These are phyloP conservation scores for Phytophthora citrophthora DNA, from an alignment of 352 stramenopile species.

Conservation along the genomic window DNA sequence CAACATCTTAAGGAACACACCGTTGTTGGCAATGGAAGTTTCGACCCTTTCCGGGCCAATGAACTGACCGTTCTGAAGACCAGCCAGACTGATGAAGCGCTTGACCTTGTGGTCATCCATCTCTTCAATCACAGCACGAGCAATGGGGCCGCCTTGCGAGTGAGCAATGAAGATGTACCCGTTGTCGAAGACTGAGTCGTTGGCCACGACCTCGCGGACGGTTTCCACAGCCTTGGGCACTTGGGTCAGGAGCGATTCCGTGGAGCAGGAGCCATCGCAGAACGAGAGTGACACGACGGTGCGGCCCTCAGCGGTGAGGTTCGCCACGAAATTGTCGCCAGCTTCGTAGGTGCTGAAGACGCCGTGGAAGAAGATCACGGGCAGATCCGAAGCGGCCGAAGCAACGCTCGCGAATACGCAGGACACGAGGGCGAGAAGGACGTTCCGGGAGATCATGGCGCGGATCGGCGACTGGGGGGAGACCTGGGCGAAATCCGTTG, in stretches of 20 bases:
- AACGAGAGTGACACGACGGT: slow-evolving; percentile 41
- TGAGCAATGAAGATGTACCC: slow-evolving; percentile 60
- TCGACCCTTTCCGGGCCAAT: slow-evolving; percentile 35
- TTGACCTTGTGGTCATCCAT: slow-evolving; percentile 60
- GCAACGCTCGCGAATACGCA: slow-evolving; percentile 5
- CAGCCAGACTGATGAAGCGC: slow-evolving; percentile 46
- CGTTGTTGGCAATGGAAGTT: slow-evolving; percentile 16
- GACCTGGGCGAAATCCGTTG: slow-evolving; percentile 28
- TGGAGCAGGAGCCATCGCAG: slow-evolving; percentile 36
- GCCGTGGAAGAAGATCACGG: slow-evolving; percentile 56
- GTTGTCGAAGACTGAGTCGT: slow-evolving; percentile 34
- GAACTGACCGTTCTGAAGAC: slow-evolving; percentile 56
- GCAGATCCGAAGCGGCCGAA: slow-evolving; percentile 22
- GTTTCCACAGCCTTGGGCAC: slow-evolving; percentile 40
- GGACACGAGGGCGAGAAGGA: slow-evolving; percentile 16
- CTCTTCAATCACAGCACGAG: slow-evolving; percentile 49
- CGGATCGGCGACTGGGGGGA: neutral
- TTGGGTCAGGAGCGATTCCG: slow-evolving; percentile 32
- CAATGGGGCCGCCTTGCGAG: slow-evolving; percentile 44
- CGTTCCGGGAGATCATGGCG: slow-evolving; percentile 15
- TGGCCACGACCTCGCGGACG: slow-evolving; percentile 32
- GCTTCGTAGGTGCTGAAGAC: slow-evolving; percentile 13
- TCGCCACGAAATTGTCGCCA: slow-evolving; percentile 30
- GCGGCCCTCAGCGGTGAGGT: slow-evolving; percentile 36
- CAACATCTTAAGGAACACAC: neutral